These are phyloP conservation scores for Dimocarpus longan DNA, from an alignment of 345 rosid genomes.

Conservation along the genomic window DNA sequence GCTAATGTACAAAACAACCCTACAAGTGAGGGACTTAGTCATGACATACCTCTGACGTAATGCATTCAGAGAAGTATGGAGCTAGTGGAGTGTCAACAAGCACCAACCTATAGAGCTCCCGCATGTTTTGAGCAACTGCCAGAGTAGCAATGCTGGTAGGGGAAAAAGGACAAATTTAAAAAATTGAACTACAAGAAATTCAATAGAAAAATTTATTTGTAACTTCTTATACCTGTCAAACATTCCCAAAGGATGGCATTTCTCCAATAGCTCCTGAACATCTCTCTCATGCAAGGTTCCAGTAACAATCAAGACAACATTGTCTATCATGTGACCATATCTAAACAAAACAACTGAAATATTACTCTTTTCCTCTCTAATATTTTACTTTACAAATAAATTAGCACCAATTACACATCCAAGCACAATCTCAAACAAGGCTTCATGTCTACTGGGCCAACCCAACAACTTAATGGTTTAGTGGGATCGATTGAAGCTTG, in stretches of 20 bases:
- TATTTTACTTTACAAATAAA: neutral
- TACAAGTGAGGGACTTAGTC: neutral
- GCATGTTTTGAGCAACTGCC: slow-evolving; percentile 99
- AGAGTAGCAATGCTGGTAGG: slow-evolving; percentile 84
- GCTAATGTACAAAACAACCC: neutral
- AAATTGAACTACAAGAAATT: neutral
- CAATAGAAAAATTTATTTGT: neutral
- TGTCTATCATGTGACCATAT: slow-evolving; percentile 99
- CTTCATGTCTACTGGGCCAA: neutral
- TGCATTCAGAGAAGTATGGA: slow-evolving; percentile 97
- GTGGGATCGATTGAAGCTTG: neutral
- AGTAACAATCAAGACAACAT: slow-evolving; percentile 97
- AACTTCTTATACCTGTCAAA: slow-evolving; percentile 76
- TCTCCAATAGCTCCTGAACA: slow-evolving; percentile 94
- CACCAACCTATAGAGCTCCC: slow-evolving; percentile 96
- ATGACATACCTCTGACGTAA: slow-evolving; percentile 82
- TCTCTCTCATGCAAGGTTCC: slow-evolving; percentile 99
- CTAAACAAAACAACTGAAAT: slow-evolving; percentile 41
- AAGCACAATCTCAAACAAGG: neutral
- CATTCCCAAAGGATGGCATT: slow-evolving; percentile 99
- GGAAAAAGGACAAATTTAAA: neutral
- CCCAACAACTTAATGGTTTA: neutral
- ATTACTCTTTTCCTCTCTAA: slow-evolving; percentile 6
- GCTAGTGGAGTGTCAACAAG: slow-evolving; percentile 99
- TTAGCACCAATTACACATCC: neutral